phyloP scores from a whole-genome alignment of 805 yeast genomes.

The Kuraishia piskuri region DNA sequence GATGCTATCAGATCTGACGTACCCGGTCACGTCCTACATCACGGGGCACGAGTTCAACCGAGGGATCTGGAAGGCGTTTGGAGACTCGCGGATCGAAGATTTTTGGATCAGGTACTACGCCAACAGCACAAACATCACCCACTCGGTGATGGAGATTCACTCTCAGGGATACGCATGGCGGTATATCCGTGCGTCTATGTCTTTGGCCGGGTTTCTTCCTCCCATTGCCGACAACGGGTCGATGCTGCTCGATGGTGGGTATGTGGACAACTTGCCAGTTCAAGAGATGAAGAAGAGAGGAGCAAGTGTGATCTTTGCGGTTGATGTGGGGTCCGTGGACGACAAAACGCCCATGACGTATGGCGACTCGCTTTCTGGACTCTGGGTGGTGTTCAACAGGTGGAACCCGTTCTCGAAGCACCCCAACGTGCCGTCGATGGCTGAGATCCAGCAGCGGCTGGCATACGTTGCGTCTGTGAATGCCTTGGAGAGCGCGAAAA shows the following conservation, averaged over 20 bases:
- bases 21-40: constrained; percentile 89
- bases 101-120: constrained; percentile 88
- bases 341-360: constrained; percentile 84
- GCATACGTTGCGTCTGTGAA: constrained; percentile 95
- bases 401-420: constrained; percentile 84
- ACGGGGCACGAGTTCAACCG: constrained; percentile 97
- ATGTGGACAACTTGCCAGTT: constrained; percentile 89
- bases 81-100: constrained; percentile 88
- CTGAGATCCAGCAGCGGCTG: constrained; percentile 86
- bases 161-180: constrained; percentile 93
- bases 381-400: constrained; percentile 81
- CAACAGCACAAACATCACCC: constrained; percentile 91
- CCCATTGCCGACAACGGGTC: constrained; percentile 83
- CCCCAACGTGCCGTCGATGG: constrained; percentile 88
- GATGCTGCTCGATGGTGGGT: constrained; percentile 94
- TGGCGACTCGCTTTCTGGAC: constrained; percentile 89
- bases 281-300: constrained; percentile 87
- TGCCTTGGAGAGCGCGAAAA: constrained; percentile 83
- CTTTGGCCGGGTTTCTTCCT: constrained; percentile 88
- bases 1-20: constrained; percentile 72
- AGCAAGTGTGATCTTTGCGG: constrained; percentile 80
- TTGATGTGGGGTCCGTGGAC: constrained; percentile 93
- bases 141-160: constrained; percentile 92
- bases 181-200: constrained; percentile 92
- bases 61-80: constrained; percentile 96